Evolutionary conservation across 352 stramenopile genomes (phyloP).

Genomic region (Sclerospora graminicola): DNA sequence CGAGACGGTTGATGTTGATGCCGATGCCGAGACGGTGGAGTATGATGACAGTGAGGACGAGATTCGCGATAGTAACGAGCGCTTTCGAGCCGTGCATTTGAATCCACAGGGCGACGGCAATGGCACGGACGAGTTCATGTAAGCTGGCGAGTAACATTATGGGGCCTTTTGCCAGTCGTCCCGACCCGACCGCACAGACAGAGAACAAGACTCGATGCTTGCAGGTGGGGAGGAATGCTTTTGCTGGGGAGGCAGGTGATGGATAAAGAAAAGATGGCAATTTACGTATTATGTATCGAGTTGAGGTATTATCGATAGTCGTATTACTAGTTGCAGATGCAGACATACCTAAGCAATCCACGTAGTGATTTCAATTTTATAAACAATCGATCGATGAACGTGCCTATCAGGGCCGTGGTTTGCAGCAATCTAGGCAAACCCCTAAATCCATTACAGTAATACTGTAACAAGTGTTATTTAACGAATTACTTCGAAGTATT

Average conservation of each 20-base stretch:
- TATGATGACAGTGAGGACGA: slow-evolving; percentile 87
- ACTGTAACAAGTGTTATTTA: too few species aligned
- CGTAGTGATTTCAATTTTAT: too few species aligned
- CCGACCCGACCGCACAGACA: slow-evolving; percentile 7
- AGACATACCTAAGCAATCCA: too few species aligned
- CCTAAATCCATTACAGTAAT: too few species aligned
- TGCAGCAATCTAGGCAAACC: too few species aligned
- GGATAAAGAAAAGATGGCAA: slow-evolving; percentile 3
- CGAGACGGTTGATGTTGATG: slow-evolving; percentile 42
- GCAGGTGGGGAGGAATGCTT: slow-evolving; percentile 4
- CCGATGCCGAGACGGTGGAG: slow-evolving; percentile 76
- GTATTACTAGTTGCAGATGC: too few species aligned
- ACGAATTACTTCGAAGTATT: too few species aligned
- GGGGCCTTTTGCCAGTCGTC: slow-evolving; percentile 17
- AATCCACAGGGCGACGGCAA: slow-evolving; percentile 74
- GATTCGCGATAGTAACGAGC: slow-evolving; percentile 84
- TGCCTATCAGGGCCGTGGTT: too few species aligned
- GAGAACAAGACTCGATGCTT: slow-evolving; percentile 4
- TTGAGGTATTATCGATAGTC: background rate
- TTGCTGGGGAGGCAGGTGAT: slow-evolving; percentile 6
- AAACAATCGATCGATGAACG: too few species aligned
- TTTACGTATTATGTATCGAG: background rate
- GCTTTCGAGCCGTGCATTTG: slow-evolving; percentile 81
- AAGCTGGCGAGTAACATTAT: slow-evolving; percentile 25
- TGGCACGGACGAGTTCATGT: slow-evolving; percentile 76